Base-by-base conservation (phyloP, 139 green algal genomes). In the Volvox reticuliferus region DNA sequence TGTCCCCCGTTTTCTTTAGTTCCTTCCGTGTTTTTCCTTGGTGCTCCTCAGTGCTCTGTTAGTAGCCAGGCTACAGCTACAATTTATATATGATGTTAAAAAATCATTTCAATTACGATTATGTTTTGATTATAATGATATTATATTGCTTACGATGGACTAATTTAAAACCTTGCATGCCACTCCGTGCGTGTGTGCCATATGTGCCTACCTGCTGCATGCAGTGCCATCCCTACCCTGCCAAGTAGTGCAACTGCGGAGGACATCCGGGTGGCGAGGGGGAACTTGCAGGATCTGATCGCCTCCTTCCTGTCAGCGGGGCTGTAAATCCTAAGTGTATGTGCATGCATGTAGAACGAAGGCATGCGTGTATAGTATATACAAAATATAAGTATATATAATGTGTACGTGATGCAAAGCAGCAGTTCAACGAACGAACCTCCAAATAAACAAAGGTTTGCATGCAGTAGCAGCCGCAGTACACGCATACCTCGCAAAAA, bases 261-360 rank as follows among this genome's bases (percentile, higher is more conserved):
- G 12, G 30, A 75, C 12, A 85, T 91, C 5, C 87, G 75, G 19
- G 0, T 24, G 0, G 87, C 87, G 0, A 61, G 87, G 0, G 76
- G 85, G 55, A 44, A 91, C 75, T 22, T 91, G 35, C 28, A 65
- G 12, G 75, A 21, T 50, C 67, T 91, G 55, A 75, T 91, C 9
- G 87, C 55, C 0, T 91, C 87, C 28, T 91, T 91, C 87, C 75
- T 91, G 55, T 91, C 87, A 1, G 55, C 87, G 20, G 87, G 36
- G 61, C 76, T 91, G 19, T 90, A 67, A 73, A 26, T 5, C 5
- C 5, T 55, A 55, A 55, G 44, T 55, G 44, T 55, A 55, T 9
- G 44, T 55, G 44, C 44, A 5, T 5, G 44, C 44, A 5, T 55
- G 44, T 9, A 55, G 9, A 9, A 9, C 5, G 44, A 55, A 9